Base-by-base conservation (phyloP, 2,329 filamentous ascomycete genomes). In the Aspergillus glaucus region DNA sequence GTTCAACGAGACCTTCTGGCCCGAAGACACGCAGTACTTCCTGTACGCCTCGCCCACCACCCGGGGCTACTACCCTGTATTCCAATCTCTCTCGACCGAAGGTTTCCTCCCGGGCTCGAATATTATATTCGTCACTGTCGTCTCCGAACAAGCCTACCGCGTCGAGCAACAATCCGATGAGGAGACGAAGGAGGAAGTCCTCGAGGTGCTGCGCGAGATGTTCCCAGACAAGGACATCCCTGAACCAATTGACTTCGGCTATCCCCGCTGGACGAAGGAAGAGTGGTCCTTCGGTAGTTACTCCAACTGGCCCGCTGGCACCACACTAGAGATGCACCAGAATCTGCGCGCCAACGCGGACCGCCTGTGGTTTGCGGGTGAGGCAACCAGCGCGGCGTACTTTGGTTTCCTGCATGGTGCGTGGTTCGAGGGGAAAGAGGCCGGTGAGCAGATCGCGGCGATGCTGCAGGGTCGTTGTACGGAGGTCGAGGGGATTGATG, bases 1-100 rank as follows among this genome's bases (percentile, higher is more conserved):
- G 53, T 87, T 87, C 65, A 70, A 82, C 51, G 71, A 82, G 47
- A 78, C 80, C 0, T 88, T 87, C 65, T 87, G 84, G 85, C 75
- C 77, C 56, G 59, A 66, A 0, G 67, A 75, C 37, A 77, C 73
- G 1, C 75, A 81, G 48, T 81, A 74, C 56, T 72, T 77, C 53
- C 68, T 80, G n/a, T 80, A 79, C 53, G 76, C 78, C 0, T 68
- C 73, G 36, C 74, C 75, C 0, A 62, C 63, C 3, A 65, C 61
- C 3, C 72, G 77, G 7, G 77, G 78, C 15, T 77, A 76, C 61
- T 81, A 78, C 51, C 80, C 84, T 0, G 68, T 85, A 6, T 87
- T 79, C 70, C 84, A 88, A 59, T 84, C 82, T 0, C 68, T 87
- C 0, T 77, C 77, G 0, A 71, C 72, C 0, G 68, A 75, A 0